phyloP scores from a whole-genome alignment of 2,329 filamentous ascomycete species.

The Sporothrix variecibatus region DNA sequence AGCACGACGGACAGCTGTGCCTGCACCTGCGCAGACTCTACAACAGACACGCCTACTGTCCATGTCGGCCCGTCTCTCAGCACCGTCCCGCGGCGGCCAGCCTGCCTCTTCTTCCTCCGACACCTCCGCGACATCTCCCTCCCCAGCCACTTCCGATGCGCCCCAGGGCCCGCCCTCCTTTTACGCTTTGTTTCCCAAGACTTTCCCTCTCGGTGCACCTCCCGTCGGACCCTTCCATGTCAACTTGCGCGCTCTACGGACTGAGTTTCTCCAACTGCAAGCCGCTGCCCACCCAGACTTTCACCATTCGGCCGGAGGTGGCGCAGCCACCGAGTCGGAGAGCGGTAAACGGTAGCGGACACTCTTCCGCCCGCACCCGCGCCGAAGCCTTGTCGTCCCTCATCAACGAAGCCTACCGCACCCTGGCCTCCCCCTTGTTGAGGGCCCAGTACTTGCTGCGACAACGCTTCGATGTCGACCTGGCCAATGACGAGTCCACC shows the following conservation, averaged over 20 bases:
- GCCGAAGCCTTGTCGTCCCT: conserved; percentile 78
- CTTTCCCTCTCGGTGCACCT: conserved; percentile 75
- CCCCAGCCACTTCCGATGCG: background rate
- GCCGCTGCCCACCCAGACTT: conserved; percentile 74
- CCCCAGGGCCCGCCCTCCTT: conserved; percentile 40
- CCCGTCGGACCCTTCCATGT: conserved; percentile 75
- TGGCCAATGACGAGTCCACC: conserved; percentile 75
- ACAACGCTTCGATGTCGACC: conserved; percentile 70
- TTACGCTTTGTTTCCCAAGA: conserved; percentile 86
- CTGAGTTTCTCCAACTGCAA: conserved; percentile 86
- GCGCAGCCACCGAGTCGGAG: background rate
- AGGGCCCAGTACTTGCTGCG: conserved; percentile 86
- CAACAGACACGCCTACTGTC: background rate
- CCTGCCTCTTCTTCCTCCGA: background rate
- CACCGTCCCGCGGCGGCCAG: background rate
- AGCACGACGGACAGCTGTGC: no score
- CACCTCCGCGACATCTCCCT: background rate
- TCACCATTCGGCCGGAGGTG: conserved; percentile 41
- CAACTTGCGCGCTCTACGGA: conserved; percentile 67
- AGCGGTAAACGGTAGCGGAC: background rate
- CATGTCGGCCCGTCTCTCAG: background rate
- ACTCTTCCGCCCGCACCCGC: conserved; percentile 39
- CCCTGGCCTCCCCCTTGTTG: conserved; percentile 72
- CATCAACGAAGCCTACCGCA: conserved; percentile 92
- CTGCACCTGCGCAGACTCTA: background rate